Evolutionary conservation across 2,329 filamentous ascomycete species (phyloP).

Genomic region (Aspergillus melleus): DNA sequence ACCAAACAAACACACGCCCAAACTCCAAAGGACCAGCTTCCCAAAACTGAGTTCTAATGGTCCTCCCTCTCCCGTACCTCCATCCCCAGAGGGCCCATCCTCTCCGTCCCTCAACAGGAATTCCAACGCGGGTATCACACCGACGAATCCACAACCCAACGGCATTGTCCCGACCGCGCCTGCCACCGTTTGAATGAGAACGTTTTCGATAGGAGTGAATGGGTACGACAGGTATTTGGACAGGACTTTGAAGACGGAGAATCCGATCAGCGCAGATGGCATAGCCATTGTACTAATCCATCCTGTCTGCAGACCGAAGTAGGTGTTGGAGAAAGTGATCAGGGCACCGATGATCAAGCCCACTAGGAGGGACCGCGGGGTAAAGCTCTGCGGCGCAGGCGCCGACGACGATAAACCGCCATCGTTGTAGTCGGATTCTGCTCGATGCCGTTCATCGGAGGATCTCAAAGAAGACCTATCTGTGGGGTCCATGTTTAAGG

Average conservation of each 20-base stretch:
- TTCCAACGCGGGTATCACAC: constrained; percentile 89
- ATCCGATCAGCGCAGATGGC: constrained; percentile 91
- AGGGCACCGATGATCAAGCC: constrained; percentile 83
- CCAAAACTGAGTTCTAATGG: constrained; percentile 70
- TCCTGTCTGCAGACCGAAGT: constrained; percentile 93
- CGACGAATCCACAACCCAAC: constrained; percentile 90
- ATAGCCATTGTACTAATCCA: constrained; percentile 91
- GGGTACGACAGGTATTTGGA: constrained; percentile 71
- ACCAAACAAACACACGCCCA: constrained; percentile 94
- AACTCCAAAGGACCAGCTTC: constrained; percentile 83
- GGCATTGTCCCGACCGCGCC: constrained; percentile 97
- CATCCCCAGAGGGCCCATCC: constrained; percentile 74
- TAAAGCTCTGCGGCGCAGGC: constrained; percentile 65
- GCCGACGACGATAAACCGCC: constrained; percentile 1
- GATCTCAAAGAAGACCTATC: constrained; percentile 9
- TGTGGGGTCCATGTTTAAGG: constrained; percentile 1
- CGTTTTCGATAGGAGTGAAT: constrained; percentile 94
- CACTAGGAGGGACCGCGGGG: constrained; percentile 73
- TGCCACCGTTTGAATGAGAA: constrained; percentile 92
- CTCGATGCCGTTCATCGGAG: not conserved
- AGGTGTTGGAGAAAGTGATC: constrained; percentile 97
- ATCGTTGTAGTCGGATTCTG: constrained; percentile 1
- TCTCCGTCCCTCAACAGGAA: constrained; percentile 78
- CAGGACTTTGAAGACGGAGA: constrained; percentile 85
- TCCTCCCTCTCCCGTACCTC: constrained; percentile 70